These are phyloP conservation scores for Kokia cookei DNA, from an alignment of 441 rosid species.

Conservation along the genomic window DNA sequence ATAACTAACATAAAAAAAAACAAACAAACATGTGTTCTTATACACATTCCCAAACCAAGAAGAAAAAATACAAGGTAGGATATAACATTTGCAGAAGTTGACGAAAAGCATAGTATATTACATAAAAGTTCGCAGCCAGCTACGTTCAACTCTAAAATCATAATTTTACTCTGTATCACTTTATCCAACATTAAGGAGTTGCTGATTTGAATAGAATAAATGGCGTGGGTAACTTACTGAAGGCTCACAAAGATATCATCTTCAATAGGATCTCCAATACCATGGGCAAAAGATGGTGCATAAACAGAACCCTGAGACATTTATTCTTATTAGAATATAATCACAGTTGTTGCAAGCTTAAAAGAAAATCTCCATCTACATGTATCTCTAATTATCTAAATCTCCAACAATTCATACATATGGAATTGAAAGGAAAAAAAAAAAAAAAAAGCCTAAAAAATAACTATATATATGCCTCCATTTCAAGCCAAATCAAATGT, in stretches of 20 bases:
- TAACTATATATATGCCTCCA: not conserved
- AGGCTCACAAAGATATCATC: conserved; percentile 74
- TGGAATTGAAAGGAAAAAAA: not conserved
- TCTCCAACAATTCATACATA: not conserved
- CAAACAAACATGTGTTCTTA: not conserved
- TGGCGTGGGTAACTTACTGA: conserved; percentile 54
- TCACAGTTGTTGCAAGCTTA: conserved; percentile 6
- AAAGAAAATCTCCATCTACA: not conserved
- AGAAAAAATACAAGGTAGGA: not conserved
- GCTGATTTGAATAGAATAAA: not conserved
- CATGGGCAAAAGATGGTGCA: conserved; percentile 89
- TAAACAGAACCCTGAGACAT: conserved; percentile 68
- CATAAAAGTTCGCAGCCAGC: not conserved
- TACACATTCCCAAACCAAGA: not conserved
- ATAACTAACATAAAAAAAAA: not conserved
- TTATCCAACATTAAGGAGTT: not conserved
- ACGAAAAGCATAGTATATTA: not conserved
- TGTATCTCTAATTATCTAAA: not conserved
- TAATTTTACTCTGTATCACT: not conserved
- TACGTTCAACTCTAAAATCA: not conserved
- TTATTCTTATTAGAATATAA: conserved; percentile 4
- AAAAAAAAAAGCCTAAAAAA: not conserved
- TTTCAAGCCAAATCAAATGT: not conserved
- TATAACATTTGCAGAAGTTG: not conserved
- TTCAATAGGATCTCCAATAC: conserved; percentile 90